A percentile compares a stretch with the other conserved stretches of the same genome.
phyloP scores from a whole-genome alignment of 2,329 filamentous ascomycete genomes.

The Hypoxylon sp. region DNA sequence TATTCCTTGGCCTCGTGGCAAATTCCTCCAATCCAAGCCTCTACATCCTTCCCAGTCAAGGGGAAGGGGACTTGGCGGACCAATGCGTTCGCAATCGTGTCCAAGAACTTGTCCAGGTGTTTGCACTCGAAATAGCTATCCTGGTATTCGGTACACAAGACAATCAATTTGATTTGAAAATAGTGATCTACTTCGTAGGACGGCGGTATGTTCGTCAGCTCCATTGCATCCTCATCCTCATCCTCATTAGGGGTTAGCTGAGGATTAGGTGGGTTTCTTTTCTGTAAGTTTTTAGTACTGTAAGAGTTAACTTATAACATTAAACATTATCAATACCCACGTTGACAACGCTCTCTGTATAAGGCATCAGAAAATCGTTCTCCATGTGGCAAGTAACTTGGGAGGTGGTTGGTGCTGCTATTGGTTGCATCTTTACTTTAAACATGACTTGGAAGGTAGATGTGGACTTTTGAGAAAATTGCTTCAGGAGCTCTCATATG shows the following conservation, averaged over 20 bases:
- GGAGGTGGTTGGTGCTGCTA: constrained; percentile 2
- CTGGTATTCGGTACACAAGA: constrained; percentile 30
- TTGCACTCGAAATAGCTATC: constrained; percentile 26
- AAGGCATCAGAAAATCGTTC: background rate
- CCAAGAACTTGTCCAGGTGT: constrained; percentile 17
- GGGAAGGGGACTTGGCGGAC: constrained; percentile 1
- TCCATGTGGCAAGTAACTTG: background rate
- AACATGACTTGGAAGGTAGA: background rate
- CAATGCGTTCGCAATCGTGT: constrained; percentile 18
- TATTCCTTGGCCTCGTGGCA: constrained; percentile 25
- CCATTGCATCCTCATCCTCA: constrained; percentile 1
- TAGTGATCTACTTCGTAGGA: background rate
- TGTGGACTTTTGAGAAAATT: background rate
- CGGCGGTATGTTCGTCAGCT: too few species aligned
- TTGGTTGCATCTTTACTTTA: constrained; percentile 8
- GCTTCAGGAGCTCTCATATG: background rate
- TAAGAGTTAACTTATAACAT: background rate
- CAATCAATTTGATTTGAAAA: constrained; percentile 23
- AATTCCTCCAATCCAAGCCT: constrained; percentile 23
- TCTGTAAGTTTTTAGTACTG: background rate
- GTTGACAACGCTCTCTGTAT: background rate
- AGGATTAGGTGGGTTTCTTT: background rate
- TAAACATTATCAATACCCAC: constrained; percentile 8
- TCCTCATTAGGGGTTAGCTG: background rate
- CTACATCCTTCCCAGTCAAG: constrained; percentile 6